Base-by-base conservation (phyloP, 345 rosid species). In the Erucastrum elatum region DNA sequence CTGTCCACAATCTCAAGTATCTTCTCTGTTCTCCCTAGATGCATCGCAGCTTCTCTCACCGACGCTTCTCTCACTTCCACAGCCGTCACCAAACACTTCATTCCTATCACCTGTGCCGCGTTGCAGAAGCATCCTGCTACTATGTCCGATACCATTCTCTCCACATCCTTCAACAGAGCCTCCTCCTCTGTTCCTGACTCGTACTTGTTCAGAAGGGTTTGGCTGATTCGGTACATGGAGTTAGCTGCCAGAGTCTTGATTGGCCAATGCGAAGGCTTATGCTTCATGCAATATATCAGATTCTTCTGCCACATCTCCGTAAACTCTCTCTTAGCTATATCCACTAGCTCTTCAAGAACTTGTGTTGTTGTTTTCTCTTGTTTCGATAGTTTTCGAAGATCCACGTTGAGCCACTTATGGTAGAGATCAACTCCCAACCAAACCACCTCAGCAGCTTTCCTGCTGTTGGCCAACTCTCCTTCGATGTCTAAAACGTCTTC, bases 121-220 rank as follows among this genome's bases (percentile, higher is more conserved):
- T 92, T 92, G 29, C 91, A 86, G 74, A 94, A 91, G 82, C 96
- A 94, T 53, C 96, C 96, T 6, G 85, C 82, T 25, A 90, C 16
- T 46, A 90, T 86, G 72, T 89, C 96, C 0, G 94, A 90, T 71
- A 87, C 82, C 90, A 85, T 86, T 31, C 63, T 80, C 13, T 77
- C 70, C 37, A 90, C 72, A 13, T 64, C 82, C 79, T 84, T 89
- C 56, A 90, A 85, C 60, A 90, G 30, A 34, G 51, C 72, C 12
- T 84, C 80, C 16, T 66, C 81, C 12, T 66, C 77, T 15, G 26
- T 74, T 68, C 29, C 49, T 76, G 81, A 55, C 51, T 74, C 72
- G 71, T 81, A 71, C 26, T 78, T 80, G 25, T 81, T 84, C 85
- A 90, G 76, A 67, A 89, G 81, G 25, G 93, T 87, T 78, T 84